A percentile compares a stretch with the other conserved stretches of the same genome.
phyloP scores from a whole-genome alignment of 2,329 filamentous ascomycete genomes.

The Claviceps fusiformis region DNA sequence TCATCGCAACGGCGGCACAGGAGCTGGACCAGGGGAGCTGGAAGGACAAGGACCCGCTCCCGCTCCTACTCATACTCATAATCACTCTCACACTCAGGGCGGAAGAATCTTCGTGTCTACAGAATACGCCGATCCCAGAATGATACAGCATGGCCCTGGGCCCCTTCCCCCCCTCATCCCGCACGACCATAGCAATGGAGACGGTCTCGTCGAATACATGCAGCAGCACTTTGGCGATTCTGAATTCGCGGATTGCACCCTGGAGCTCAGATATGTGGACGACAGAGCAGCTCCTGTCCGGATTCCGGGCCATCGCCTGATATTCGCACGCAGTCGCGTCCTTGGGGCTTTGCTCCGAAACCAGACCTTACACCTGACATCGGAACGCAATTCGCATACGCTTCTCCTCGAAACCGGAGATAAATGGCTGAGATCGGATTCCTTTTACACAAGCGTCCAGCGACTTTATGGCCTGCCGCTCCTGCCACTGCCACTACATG shows the following conservation, averaged over 20 bases:
- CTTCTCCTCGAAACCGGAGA: slow-evolving; percentile 34
- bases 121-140: slow-evolving; percentile 18
- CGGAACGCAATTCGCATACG: slow-evolving; percentile 13
- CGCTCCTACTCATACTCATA: slow-evolving; percentile 15
- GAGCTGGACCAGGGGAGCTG: slow-evolving; percentile 13
- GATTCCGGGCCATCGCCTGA: slow-evolving; percentile 40
- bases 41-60: too few relatives aligned
- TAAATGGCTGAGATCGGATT: slow-evolving; percentile 39
- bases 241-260: slow-evolving; percentile 28
- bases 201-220: slow-evolving; percentile 26
- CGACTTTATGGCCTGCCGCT: slow-evolving; percentile 42
- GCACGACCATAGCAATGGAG: slow-evolving; percentile 17
- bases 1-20: slow-evolving; percentile 24
- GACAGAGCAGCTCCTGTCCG: slow-evolving; percentile 24
- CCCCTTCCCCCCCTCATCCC: slow-evolving; percentile 16
- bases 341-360: slow-evolving; percentile 16
- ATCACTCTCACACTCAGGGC: slow-evolving; percentile 15
- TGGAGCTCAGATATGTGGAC: slow-evolving; percentile 32
- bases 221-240: slow-evolving; percentile 21
- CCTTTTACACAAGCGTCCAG: slow-evolving; percentile 44
- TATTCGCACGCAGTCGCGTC: slow-evolving; percentile 37
- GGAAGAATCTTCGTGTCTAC: slow-evolving; percentile 18
- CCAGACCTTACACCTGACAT: slow-evolving; percentile 17
- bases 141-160: slow-evolving; percentile 16
- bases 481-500: slow-evolving; percentile 21